These are phyloP conservation scores for Monosporascus cannonballus DNA, from an alignment of 2,329 filamentous ascomycete species.

Conservation along the genomic window DNA sequence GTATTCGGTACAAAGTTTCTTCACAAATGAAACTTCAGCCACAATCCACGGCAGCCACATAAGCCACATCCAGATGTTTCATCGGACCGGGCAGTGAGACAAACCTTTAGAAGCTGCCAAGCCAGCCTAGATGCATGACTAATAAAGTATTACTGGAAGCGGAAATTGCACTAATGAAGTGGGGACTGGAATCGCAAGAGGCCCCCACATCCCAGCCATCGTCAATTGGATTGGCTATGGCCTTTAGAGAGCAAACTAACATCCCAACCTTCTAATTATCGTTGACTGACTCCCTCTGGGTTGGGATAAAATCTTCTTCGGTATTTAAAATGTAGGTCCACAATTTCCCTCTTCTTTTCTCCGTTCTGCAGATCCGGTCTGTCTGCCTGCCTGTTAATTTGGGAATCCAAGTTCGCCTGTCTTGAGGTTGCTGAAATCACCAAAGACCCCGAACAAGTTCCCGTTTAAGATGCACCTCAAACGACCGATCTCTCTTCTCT, in stretches of 20 bases:
- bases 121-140: neutral
- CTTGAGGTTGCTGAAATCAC: neutral
- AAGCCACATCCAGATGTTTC: too few species aligned
- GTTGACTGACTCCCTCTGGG: conserved; percentile 35
- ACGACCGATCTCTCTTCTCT: conserved; percentile 17
- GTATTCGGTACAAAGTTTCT: too few species aligned
- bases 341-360: conserved; percentile 10
- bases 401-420: neutral
- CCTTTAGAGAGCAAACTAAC: neutral
- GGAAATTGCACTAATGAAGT: neutral
- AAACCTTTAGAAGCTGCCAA: too few species aligned
- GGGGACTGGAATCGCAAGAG: neutral
- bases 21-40: too few species aligned
- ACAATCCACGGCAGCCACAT: too few species aligned
- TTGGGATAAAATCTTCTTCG: neutral
- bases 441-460: neutral
- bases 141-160: neutral
- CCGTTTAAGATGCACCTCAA: conserved; percentile 25
- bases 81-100: too few species aligned
- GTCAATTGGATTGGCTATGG: neutral
- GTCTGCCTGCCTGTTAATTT: neutral
- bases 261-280: conserved; percentile 16
- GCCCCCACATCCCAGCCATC: neutral
- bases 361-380: neutral
- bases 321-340: conserved; percentile 1